Evolutionary conservation across 2,329 filamentous ascomycete genomes (phyloP).

Genomic region (Colletotrichum shisoi): DNA sequence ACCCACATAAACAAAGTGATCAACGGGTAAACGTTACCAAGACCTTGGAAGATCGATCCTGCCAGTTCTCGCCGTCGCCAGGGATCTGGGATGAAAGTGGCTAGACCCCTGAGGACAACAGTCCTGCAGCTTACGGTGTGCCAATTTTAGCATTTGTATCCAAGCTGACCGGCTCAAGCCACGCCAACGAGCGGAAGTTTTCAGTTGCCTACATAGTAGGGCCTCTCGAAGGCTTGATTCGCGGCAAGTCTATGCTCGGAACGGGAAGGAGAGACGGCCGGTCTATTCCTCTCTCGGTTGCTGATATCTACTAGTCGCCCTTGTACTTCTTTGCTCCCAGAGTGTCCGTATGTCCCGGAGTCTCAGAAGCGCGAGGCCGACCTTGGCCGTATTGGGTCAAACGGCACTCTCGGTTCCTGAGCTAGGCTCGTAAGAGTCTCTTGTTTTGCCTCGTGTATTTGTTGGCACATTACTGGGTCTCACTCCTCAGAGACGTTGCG

Average conservation of each 20-base stretch:
- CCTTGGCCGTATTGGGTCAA: slow-evolving; percentile 23
- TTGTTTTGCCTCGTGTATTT: neutral
- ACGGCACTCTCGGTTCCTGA: slow-evolving; percentile 27
- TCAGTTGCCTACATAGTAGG: slow-evolving; percentile 33
- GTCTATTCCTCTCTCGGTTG: slow-evolving; percentile 12
- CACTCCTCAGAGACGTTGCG: neutral
- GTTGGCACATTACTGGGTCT: neutral
- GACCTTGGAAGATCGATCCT: slow-evolving; percentile 14
- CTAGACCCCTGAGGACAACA: slow-evolving; percentile 22
- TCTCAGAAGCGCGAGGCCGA: slow-evolving; percentile 1
- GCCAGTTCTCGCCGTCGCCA: slow-evolving; percentile 9
- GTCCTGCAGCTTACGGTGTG: slow-evolving; percentile 9
- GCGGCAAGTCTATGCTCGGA: slow-evolving; percentile 24
- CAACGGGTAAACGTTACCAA: slow-evolving; percentile 17
- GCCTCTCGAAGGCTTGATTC: slow-evolving; percentile 20
- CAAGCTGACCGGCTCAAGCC: slow-evolving; percentile 17
- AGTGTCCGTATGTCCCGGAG: neutral
- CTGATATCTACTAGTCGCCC: neutral
- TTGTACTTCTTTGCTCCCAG: slow-evolving; percentile 11
- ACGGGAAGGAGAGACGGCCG: slow-evolving; percentile 15
- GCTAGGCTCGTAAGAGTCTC: slow-evolving; percentile 16
- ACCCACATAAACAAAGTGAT: slow-evolving; percentile 4
- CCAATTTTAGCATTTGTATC: slow-evolving; percentile 13
- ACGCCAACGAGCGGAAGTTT: slow-evolving; percentile 8
- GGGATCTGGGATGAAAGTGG: slow-evolving; percentile 11